A percentile compares a stretch with the other conserved stretches of the same genome.
Conservation (phyloP, 2,329 filamentous ascomycete genomes). For the Plenodomus biglobosus region DNA sequence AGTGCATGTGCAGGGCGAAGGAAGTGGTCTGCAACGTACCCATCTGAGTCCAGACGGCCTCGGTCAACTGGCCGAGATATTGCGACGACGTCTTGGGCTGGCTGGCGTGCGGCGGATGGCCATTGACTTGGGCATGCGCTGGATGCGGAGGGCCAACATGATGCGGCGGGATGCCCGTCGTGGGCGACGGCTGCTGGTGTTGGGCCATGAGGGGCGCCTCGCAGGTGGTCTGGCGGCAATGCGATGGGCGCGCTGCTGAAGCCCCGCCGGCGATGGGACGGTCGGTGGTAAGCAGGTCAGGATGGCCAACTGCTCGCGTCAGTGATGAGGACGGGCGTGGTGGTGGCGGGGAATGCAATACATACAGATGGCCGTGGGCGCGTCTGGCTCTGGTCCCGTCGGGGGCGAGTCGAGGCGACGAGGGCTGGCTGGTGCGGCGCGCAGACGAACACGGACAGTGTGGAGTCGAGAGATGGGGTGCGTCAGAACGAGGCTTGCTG, state of each 20-base stretch:
- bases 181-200: constrained; percentile 78
- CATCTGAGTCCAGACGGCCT: constrained; percentile 88
- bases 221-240: constrained; percentile 10
- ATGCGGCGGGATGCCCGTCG: constrained; percentile 69
- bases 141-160: constrained; percentile 69
- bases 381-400: constrained; percentile 14
- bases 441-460: constrained; percentile 19
- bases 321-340: constrained; percentile 1
- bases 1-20: constrained; percentile 6
- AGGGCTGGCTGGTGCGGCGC: constrained; percentile 25
- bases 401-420: constrained; percentile 23
- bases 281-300: constrained; percentile 6
- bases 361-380: constrained; percentile 14
- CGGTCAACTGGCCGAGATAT: constrained; percentile 76
- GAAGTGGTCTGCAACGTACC: constrained; percentile 59
- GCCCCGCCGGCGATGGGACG: constrained; percentile 13
- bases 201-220: constrained; percentile 56
- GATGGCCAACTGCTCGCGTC: constrained; percentile 1
- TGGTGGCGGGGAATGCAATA: constrained; percentile 4
- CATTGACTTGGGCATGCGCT: constrained; percentile 60
- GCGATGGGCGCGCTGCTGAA: constrained; percentile 12
- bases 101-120: constrained; percentile 56
- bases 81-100: constrained; percentile 68
- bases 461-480: constrained; percentile 8
- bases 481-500: not conserved